Evolutionary conservation across 2,329 filamentous ascomycete species (phyloP).

Genomic region (Sclerotinia subarctica): DNA sequence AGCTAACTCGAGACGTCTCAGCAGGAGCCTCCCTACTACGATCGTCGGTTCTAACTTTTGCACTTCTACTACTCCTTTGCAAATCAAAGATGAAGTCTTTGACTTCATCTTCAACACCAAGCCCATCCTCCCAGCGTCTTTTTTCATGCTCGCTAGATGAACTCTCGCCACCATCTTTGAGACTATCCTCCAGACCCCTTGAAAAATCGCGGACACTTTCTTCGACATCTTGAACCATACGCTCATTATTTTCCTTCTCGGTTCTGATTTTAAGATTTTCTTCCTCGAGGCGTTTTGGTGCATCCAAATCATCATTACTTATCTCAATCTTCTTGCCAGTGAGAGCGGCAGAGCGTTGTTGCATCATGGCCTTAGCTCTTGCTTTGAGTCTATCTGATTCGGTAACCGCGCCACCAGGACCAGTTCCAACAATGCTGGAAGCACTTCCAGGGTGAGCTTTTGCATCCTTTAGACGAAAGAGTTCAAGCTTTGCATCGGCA

Average conservation of each 20-base stretch:
- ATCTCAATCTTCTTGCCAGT: constrained; percentile 76
- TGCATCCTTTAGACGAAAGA: constrained; percentile 90
- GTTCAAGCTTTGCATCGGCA: constrained; percentile 82
- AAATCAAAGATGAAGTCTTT: constrained; percentile 98
- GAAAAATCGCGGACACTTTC: constrained; percentile 91
- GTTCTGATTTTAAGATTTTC: constrained; percentile 77
- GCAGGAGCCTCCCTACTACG: constrained; percentile 38
- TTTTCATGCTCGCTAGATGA: constrained; percentile 83
- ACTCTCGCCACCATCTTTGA: constrained; percentile 76
- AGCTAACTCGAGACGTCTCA: constrained; percentile 43
- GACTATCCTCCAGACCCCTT: constrained; percentile 75
- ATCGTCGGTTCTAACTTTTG: constrained; percentile 63
- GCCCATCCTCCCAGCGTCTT: constrained; percentile 89
- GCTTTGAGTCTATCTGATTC: constrained; percentile 94
- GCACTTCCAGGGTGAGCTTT: constrained; percentile 85
- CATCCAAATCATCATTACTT: constrained; percentile 69
- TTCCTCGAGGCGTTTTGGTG: constrained; percentile 81
- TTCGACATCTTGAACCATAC: constrained; percentile 95
- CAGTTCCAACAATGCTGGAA: constrained; percentile 81
- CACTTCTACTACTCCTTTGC: constrained; percentile 77
- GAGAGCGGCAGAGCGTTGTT: constrained; percentile 88
- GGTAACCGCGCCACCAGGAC: constrained; percentile 84
- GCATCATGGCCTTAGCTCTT: constrained; percentile 96
- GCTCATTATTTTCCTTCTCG: constrained; percentile 90
- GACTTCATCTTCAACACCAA: constrained; percentile 95